Percentiles rank a stretch among this genome's conserved stretches.
Conservation (phyloP, 148 eudicot species). For the Rhododendron henanense region DNA sequence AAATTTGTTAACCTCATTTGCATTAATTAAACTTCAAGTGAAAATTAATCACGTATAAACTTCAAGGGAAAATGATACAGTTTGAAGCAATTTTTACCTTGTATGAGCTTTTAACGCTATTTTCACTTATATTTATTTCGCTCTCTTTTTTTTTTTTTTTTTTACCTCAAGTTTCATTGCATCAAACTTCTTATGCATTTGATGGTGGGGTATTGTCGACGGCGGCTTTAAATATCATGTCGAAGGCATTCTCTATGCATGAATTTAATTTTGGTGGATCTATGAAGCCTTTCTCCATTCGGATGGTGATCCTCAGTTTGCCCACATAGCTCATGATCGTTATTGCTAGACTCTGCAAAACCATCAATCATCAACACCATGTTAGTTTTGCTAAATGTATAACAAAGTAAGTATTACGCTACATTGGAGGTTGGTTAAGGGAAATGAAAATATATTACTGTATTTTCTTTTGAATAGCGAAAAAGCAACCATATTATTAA, state of each 20-base stretch:
- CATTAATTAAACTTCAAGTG: not conserved
- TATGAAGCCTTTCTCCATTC: slow-evolving; percentile 46
- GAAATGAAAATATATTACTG: not conserved
- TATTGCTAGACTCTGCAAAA: slow-evolving; percentile 20
- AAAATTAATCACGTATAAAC: no score
- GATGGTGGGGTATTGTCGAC: not conserved
- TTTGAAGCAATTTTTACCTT: not conserved
- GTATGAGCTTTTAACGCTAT: not conserved
- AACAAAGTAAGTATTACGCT: not conserved
- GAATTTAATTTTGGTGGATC: slow-evolving; percentile 41
- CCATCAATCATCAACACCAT: not conserved
- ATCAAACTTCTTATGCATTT: not conserved
- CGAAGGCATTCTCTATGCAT: slow-evolving; percentile 51
- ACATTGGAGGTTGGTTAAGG: not conserved
- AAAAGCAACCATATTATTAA: not conserved
- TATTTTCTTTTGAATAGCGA: no score
- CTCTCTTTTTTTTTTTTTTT: not conserved
- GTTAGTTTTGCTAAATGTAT: not conserved
- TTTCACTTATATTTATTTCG: not conserved
- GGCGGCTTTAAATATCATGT: slow-evolving; percentile 42
- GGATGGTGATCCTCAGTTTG: slow-evolving; percentile 40
- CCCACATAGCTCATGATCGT: slow-evolving; percentile 47
- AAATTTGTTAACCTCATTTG: not conserved
- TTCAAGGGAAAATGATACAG: not conserved
- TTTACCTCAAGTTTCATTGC: not conserved